Conservation (phyloP, 2,329 filamentous ascomycete genomes). For the Stagonosporopsis cucurbitacearum region DNA sequence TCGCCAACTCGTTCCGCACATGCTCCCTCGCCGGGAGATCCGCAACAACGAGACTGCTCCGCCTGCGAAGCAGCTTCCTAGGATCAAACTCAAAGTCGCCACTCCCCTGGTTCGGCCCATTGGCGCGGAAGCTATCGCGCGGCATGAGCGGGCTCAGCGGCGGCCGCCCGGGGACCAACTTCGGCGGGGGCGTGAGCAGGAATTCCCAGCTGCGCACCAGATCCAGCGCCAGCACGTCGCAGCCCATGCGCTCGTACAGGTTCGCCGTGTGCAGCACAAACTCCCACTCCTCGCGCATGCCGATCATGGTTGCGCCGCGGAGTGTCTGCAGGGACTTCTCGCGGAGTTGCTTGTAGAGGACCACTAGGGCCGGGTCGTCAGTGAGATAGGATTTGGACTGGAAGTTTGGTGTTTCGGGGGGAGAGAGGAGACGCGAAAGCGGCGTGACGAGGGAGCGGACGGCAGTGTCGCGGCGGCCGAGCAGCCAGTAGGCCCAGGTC, state of each 20-base stretch:
- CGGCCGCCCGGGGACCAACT: slow-evolving; percentile 21
- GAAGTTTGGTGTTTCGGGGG: slow-evolving; percentile 71
- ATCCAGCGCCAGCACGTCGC: slow-evolving; percentile 86
- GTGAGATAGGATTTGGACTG: slow-evolving; percentile 81
- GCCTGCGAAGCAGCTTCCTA: slow-evolving; percentile 70
- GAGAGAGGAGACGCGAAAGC: slow-evolving; percentile 74
- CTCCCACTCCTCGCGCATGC: slow-evolving; percentile 80
- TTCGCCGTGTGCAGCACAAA: slow-evolving; percentile 87
- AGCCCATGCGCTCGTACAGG: slow-evolving; percentile 89
- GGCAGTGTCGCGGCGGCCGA: slow-evolving; percentile 80
- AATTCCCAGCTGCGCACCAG: slow-evolving; percentile 86
- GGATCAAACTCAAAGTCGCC: slow-evolving; percentile 61
- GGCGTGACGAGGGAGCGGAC: slow-evolving; percentile 84
- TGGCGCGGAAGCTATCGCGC: slow-evolving; percentile 29
- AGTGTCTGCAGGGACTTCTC: slow-evolving; percentile 83
- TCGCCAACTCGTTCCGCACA: slow-evolving; percentile 28
- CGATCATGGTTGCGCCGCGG: slow-evolving; percentile 81
- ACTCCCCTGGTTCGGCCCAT: slow-evolving; percentile 26
- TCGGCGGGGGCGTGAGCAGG: slow-evolving; percentile 54
- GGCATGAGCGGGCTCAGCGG: slow-evolving; percentile 39
- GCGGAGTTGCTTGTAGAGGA: slow-evolving; percentile 85
- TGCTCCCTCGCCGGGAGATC: slow-evolving; percentile 63
- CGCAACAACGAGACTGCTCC: slow-evolving; percentile 80
- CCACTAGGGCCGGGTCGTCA: slow-evolving; percentile 87
- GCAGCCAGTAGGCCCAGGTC: slow-evolving; percentile 94